Evolutionary conservation across 1,284 basidiomycete genomes (phyloP).

Genomic region (Ceratobasidium sp.): DNA sequence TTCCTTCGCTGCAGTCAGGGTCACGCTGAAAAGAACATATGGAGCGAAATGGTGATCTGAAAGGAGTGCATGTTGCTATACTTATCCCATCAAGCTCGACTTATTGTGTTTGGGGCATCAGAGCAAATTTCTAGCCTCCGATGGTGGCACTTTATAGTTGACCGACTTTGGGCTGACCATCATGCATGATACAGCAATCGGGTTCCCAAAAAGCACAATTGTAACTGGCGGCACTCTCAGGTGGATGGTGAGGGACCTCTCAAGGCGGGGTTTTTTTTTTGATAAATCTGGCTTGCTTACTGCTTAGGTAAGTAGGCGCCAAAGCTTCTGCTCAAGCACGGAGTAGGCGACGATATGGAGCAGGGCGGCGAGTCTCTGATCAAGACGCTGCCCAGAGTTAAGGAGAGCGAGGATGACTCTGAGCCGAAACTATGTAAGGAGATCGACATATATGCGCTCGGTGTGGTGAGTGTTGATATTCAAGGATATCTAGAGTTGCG

Average conservation of each 20-base stretch:
- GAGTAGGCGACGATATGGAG: too few relatives aligned
- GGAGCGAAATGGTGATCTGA: slow-evolving; percentile 20
- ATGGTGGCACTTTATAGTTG: background rate
- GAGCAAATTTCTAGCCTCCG: background rate
- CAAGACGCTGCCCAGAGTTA: too few relatives aligned
- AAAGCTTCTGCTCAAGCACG: background rate
- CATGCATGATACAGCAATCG: background rate
- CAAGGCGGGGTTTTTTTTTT: too few relatives aligned
- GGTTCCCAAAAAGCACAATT: background rate
- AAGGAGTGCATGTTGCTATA: background rate
- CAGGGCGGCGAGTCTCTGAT: too few relatives aligned
- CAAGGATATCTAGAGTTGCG: too few relatives aligned
- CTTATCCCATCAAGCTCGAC: background rate
- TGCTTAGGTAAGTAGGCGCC: background rate
- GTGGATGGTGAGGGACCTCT: background rate
- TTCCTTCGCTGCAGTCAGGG: too few relatives aligned
- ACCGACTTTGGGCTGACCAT: background rate
- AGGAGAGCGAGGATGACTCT: too few relatives aligned
- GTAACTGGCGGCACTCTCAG: background rate
- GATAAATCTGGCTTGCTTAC: background rate
- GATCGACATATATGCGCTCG: background rate
- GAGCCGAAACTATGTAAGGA: background rate
- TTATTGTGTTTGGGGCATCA: too few relatives aligned
- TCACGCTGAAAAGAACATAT: background rate
- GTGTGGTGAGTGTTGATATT: background rate